Evolutionary conservation across 2,329 filamentous ascomycete genomes (phyloP).

Genomic region (Leptographium radiaticola): DNA sequence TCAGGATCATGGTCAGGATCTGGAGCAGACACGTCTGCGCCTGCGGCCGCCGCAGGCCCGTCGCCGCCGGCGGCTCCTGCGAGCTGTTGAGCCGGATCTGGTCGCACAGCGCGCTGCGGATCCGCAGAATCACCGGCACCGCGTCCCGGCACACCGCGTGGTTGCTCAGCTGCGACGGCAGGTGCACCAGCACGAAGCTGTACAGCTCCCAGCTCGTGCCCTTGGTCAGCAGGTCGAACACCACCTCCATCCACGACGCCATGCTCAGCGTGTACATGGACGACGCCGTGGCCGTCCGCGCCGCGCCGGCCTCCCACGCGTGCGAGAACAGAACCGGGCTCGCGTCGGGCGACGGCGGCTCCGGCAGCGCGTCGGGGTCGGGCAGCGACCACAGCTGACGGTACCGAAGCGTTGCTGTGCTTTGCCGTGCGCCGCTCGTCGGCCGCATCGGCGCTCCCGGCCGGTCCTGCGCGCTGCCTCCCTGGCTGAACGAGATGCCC

Average conservation of each 20-base stretch:
- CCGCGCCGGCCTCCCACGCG: constrained; percentile 5
- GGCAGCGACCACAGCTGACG: constrained; percentile 46
- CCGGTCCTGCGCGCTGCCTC: constrained; percentile 6
- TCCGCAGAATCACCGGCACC: constrained; percentile 58
- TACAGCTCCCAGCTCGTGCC: constrained; percentile 84
- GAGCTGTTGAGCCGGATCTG: constrained; percentile 68
- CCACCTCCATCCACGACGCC: constrained; percentile 60
- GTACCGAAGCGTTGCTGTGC: constrained; percentile 20
- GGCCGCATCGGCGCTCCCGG: constrained; percentile 23
- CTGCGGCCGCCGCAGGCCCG: constrained; percentile 73
- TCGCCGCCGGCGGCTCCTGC: constrained; percentile 66
- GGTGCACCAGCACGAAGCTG: constrained; percentile 75
- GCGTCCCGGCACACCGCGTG: constrained; percentile 70
- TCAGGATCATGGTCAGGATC: constrained; percentile 72
- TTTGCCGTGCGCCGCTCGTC: constrained; percentile 24
- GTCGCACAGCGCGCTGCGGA: constrained; percentile 68
- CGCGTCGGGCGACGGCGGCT: constrained; percentile 27
- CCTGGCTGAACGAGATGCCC: constrained; percentile 39
- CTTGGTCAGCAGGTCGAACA: constrained; percentile 60
- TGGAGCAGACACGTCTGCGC: constrained; percentile 84
- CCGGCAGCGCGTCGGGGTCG: constrained; percentile 42
- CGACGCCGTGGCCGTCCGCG: neutral
- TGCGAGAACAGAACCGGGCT: constrained; percentile 39
- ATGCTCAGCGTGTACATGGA: constrained; percentile 34
- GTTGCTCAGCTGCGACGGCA: constrained; percentile 81